These are phyloP conservation scores for Saccharum officinarum DNA, from an alignment of 176 grass and related monocot species.

Conservation along the genomic window DNA sequence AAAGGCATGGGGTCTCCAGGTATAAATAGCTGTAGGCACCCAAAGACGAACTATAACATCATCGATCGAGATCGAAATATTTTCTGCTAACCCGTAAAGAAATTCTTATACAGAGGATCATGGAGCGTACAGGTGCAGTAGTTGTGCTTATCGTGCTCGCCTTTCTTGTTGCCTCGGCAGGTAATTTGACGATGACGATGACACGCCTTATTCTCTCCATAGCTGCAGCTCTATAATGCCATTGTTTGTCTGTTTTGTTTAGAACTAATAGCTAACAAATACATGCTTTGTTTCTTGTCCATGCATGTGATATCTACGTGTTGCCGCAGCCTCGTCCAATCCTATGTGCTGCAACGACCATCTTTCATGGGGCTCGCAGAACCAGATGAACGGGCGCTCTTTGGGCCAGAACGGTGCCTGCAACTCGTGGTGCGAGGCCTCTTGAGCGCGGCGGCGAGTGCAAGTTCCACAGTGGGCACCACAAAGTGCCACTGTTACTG, in stretches of 20 bases:
- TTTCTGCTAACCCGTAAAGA: too few relatives aligned
- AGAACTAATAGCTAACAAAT: too few relatives aligned
- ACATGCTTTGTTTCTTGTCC: too few relatives aligned
- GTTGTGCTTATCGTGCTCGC: background rate
- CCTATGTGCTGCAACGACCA: background rate
- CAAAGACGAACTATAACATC: too few relatives aligned
- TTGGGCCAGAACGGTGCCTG: background rate
- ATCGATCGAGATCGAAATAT: too few relatives aligned
- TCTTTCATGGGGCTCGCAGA: background rate
- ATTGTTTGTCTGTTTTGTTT: background rate
- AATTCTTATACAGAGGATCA: background rate
- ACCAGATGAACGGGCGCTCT: background rate
- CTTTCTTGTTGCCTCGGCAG: background rate
- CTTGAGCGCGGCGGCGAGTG: background rate
- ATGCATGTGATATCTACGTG: too few relatives aligned
- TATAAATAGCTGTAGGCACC: background rate
- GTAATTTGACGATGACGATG: background rate
- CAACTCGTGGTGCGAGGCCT: background rate
- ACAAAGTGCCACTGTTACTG: slow-evolving; percentile 21
- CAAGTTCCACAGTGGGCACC: background rate
- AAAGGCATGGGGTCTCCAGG: background rate
- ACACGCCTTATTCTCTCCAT: background rate
- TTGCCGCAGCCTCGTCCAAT: background rate
- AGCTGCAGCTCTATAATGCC: background rate
- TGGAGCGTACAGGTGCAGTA: background rate